Evolutionary conservation across 2,329 filamentous ascomycete genomes (phyloP), one percentile per base, ranked within the genome.

Genomic region (Fusarium armeniacum): DNA sequence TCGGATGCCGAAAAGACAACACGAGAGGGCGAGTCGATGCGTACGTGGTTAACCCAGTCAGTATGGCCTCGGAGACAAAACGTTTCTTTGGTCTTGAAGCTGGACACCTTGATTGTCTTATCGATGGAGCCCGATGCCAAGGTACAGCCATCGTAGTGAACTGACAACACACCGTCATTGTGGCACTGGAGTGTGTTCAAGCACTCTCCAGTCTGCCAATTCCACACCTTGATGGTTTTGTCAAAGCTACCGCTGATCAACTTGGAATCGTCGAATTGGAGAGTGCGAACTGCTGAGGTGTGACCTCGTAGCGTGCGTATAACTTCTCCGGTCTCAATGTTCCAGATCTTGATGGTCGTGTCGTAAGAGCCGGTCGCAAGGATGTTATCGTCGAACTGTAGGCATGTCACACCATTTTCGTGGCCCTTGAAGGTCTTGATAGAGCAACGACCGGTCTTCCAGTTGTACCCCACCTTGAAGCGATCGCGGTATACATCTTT

Each of bases 31-130:
- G 90, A 86, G 78, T 99, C 94, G 38, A 99, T 88, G 71, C 91
- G 91, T 33, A 98, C 95, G n/a, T 93, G 91, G 80, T 99, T 99
- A 74, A 99, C 94, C 93, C 95, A 98, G 78, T 98, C 94, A 1
- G 86, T 89, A 78, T 99, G 96, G 11, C 94, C 95, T 26, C 90
- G 89, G 15, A 99, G 85, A 53, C 89, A 86, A 72, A 91, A 97
- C 0, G 91, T 92, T 55, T 92, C 90, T 77, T 93, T 93, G 62
- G 92, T 93, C 74, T 92, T 88, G 75, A 97, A 96, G 78, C 97
- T 95, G 87, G 95, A 98, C 46, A 99, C 90, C 77, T 95, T 94
- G 79, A 98, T 91, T 2, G 91, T 95, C 78, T 89, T 90, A 80
- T 99, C 96, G 68, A 94, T 91, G 2, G 94, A 97, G 1, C 93